These are phyloP conservation scores for Fusarium pseudoanthophilum DNA, from an alignment of 2,329 filamentous ascomycete species.

Conservation along the genomic window DNA sequence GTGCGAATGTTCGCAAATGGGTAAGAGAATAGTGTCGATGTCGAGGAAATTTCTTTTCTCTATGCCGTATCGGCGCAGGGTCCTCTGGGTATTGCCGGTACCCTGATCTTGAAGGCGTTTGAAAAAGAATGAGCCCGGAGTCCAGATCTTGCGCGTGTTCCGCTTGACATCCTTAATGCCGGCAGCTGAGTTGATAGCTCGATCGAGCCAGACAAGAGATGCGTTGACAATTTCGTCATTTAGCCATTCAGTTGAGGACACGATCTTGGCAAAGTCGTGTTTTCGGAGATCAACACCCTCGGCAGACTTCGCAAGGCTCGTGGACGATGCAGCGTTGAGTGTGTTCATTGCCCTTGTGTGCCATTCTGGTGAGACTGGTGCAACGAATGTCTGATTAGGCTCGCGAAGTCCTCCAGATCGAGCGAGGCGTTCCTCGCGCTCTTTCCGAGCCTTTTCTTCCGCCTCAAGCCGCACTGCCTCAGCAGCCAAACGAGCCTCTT, in stretches of 20 bases:
- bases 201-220: constrained; percentile 69
- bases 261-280: constrained; percentile 73
- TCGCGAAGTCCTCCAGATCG: constrained; percentile 47
- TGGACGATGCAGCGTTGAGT: constrained; percentile 48
- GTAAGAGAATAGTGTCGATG: constrained; percentile 75
- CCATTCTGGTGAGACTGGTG: constrained; percentile 46
- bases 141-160: constrained; percentile 67
- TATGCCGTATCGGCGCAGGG: constrained; percentile 67
- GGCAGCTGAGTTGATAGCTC: constrained; percentile 65
- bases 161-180: constrained; percentile 61
- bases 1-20: constrained; percentile 72
- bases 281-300: constrained; percentile 61
- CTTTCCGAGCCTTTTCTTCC: constrained; percentile 39
- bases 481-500: constrained; percentile 43
- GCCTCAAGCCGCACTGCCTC: constrained; percentile 40
- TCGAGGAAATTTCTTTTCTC: constrained; percentile 69
- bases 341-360: constrained; percentile 44
- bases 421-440: constrained; percentile 46
- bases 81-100: constrained; percentile 60
- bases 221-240: constrained; percentile 82
- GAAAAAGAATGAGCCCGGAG: constrained; percentile 75
- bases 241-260: constrained; percentile 70
- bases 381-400: constrained; percentile 44
- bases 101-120: constrained; percentile 62
- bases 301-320: constrained; percentile 57